Evolutionary conservation across 345 rosid genomes (phyloP), one percentile per base, ranked within the genome.

Genomic region (Chamaenerion angustifolium): DNA sequence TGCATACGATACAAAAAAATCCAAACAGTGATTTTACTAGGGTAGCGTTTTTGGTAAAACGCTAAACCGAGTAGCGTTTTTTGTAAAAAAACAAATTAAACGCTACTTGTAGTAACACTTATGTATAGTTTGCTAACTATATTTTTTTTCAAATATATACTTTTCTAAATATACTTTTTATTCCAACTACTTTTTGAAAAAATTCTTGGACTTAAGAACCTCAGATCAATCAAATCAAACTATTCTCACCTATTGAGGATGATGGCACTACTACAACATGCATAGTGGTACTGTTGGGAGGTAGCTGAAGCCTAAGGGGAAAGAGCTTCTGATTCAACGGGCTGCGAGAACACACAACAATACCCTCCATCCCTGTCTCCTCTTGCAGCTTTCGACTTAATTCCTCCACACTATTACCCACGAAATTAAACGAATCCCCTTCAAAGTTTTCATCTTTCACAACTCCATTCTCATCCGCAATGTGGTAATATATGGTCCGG

Each of bases 241-340:
- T 42, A 52, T 9, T 4, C 68, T 64, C 56, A 78, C 93, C 68
- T 70, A 59, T 61, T 12, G 82, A 76, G 0, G 70, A 64, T 2
- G 73, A 60, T 1, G 76, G 80, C 25, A 93, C 74, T 16, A 88
- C 63, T 16, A 93, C 40, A 40, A 93, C 97, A 62, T 81, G 92
- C 82, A 93, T 45, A 57, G 81, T 72, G 1, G 86, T 68, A 43
- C 68, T 82, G 65, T 85, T 88, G 17, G 99, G 99, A 16, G 99
- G 99, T 59, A 93, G 97, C 71, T 81, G 97, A 65, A 93, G 73
- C 19, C 80, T 79, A 57, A 93, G 88, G 0, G 95, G 95, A 58
- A 63, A 76, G 58, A 93, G 86, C 73, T 81, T 75, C 49, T 79
- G 85, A 69, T 88, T 79, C 73, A 93, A 69, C 0, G 95, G 99